phyloP scores from a whole-genome alignment of 2,329 filamentous ascomycete genomes.

The Colletotrichum destructivum region DNA sequence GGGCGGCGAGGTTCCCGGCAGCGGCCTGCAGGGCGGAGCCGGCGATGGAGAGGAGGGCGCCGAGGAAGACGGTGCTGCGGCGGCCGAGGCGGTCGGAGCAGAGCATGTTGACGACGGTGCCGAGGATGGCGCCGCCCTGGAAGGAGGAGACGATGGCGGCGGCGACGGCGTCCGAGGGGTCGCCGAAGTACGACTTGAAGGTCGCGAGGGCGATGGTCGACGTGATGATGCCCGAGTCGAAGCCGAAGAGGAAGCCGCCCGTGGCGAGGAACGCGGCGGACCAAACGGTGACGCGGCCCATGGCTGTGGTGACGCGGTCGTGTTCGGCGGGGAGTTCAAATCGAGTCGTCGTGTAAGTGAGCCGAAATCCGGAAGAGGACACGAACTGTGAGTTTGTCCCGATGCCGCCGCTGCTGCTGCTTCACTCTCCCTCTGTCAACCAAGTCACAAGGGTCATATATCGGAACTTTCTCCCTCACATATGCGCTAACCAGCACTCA shows the following conservation, averaged over 20 bases:
- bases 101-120: constrained; percentile 49
- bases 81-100: constrained; percentile 51
- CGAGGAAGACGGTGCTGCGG: constrained; percentile 49
- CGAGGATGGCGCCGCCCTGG: constrained; percentile 49
- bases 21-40: constrained; percentile 52
- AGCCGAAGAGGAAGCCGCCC: constrained; percentile 57
- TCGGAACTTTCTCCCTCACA: constrained; percentile 1
- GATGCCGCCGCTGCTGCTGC: not conserved
- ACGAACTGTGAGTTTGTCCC: not conserved
- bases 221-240: constrained; percentile 64
- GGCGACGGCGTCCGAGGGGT: constrained; percentile 50
- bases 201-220: constrained; percentile 47
- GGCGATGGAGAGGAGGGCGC: constrained; percentile 49
- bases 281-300: constrained; percentile 39
- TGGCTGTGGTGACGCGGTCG: not conserved
- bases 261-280: constrained; percentile 48
- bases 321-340: not conserved
- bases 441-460: not conserved
- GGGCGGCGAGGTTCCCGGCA: constrained; percentile 54
- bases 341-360: not conserved
- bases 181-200: constrained; percentile 59
- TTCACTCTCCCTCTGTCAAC: not conserved
- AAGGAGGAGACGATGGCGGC: constrained; percentile 49
- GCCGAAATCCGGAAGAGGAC: not conserved
- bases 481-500: no score